Evolutionary conservation across 352 stramenopile species (phyloP).

Genomic region (Phytophthora multivora): DNA sequence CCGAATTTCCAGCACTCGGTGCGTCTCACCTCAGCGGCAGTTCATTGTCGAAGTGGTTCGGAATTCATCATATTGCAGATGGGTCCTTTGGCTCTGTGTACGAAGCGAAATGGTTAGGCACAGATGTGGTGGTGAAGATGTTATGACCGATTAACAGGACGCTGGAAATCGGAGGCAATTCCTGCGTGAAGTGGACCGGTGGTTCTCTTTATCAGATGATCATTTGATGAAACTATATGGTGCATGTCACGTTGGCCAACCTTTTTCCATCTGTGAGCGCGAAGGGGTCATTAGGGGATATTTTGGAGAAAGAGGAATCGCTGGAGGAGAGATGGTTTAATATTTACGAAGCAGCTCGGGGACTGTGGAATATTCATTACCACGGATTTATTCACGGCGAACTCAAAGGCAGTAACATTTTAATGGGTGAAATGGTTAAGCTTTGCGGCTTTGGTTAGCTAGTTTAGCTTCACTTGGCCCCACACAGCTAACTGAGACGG

Average conservation of each 20-base stretch:
- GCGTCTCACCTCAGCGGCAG: not conserved
- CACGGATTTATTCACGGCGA: not conserved
- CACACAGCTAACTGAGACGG: too few relatives aligned
- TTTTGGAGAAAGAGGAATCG: not conserved
- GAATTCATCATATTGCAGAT: not conserved
- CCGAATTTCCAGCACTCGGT: not conserved
- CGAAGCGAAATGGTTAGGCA: not conserved
- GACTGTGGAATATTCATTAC: not conserved
- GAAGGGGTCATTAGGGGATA: not conserved
- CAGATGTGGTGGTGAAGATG: not conserved
- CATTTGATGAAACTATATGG: constrained; percentile 5
- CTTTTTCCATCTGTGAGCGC: constrained; percentile 11
- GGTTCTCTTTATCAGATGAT: constrained; percentile 5
- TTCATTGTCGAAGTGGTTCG: not conserved
- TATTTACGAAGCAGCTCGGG: not conserved
- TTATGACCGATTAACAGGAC: not conserved
- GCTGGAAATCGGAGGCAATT: not conserved
- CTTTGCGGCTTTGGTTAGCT: too few relatives aligned
- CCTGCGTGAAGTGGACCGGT: not conserved
- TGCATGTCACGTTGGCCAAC: not conserved
- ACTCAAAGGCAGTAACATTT: not conserved
- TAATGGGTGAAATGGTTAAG: not conserved
- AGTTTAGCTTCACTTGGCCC: too few relatives aligned
- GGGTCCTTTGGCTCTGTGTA: not conserved
- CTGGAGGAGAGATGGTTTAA: too few relatives aligned